A percentile compares a stretch with the other conserved stretches of the same genome.
phyloP scores from a whole-genome alignment of 768 basidiomycete species.

The Boletus reticuloceps region DNA sequence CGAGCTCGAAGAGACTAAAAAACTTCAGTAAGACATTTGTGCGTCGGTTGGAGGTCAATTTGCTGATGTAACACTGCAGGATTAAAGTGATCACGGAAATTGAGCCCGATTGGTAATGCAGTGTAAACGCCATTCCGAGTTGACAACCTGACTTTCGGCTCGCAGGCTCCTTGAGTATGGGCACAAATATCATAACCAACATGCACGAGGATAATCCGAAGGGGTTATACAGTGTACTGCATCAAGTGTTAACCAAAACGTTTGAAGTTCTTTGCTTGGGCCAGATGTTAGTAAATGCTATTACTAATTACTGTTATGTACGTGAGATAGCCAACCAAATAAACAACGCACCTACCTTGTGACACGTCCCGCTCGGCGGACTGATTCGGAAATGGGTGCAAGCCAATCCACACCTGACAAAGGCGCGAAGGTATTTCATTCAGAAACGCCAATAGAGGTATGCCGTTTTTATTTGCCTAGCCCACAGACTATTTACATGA shows the following conservation, averaged over 20 bases:
- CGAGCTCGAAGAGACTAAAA: conserved; percentile 96
- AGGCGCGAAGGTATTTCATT: conserved; percentile 57
- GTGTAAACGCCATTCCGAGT: neutral
- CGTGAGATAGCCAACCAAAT: too few relatives aligned
- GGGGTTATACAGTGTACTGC: neutral
- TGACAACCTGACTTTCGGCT: conserved; percentile 1
- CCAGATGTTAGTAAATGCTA: too few relatives aligned
- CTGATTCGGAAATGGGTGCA: conserved; percentile 53
- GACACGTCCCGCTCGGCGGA: neutral
- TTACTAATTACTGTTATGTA: too few relatives aligned
- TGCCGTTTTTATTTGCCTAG: conserved; percentile 5
- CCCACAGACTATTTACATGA: conserved; percentile 5
- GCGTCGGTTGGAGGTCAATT: neutral
- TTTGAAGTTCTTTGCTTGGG: too few relatives aligned
- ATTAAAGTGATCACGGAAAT: conserved; percentile 93
- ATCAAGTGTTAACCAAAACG: neutral
- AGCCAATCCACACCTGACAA: conserved; percentile 58
- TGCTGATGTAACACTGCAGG: conserved; percentile 39
- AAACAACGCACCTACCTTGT: too few relatives aligned
- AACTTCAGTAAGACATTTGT: conserved; percentile 65
- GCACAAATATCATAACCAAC: conserved; percentile 43
- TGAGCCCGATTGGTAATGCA: conserved; percentile 83
- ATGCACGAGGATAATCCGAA: neutral
- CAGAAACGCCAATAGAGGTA: conserved; percentile 55
- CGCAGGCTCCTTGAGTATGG: conserved; percentile 49